phyloP scores from a whole-genome alignment of 2,329 filamentous ascomycete genomes.

The Phymatotrichopsis omnivora region DNA sequence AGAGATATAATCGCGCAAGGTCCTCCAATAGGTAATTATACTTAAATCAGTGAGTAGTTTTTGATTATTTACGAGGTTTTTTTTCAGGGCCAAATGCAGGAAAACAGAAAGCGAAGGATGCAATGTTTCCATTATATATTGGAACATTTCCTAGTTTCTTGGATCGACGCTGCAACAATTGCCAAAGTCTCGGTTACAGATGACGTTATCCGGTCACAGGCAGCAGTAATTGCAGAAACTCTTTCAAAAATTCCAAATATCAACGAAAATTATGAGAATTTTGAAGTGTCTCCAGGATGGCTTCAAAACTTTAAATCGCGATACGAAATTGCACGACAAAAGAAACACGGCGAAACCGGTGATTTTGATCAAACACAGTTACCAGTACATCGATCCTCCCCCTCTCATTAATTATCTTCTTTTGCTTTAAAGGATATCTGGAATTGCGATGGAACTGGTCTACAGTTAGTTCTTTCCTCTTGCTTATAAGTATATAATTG shows the following conservation, averaged over 20 bases:
- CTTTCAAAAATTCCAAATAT: neutral
- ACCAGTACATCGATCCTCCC: neutral
- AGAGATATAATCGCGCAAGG: too few species aligned
- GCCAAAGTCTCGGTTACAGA: constrained; percentile 20
- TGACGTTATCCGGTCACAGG: constrained; percentile 16
- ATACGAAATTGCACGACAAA: neutral
- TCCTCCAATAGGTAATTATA: too few species aligned
- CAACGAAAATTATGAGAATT: neutral
- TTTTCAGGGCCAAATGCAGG: constrained; percentile 19
- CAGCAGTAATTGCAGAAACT: neutral
- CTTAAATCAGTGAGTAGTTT: too few species aligned
- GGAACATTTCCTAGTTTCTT: constrained; percentile 21
- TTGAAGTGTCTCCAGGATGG: neutral
- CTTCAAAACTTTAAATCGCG: neutral
- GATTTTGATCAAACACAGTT: too few species aligned
- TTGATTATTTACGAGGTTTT: neutral
- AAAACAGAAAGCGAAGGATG: constrained; percentile 18
- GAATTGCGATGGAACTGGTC: neutral
- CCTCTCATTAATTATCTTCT: neutral
- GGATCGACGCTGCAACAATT: constrained; percentile 20
- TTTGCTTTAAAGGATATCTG: neutral
- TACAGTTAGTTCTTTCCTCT: neutral
- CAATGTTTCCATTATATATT: constrained; percentile 25
- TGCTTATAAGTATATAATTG: too few species aligned
- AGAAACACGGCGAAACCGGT: neutral